phyloP scores from a whole-genome alignment of 805 yeast species.

The Nakazawaea sp. region DNA sequence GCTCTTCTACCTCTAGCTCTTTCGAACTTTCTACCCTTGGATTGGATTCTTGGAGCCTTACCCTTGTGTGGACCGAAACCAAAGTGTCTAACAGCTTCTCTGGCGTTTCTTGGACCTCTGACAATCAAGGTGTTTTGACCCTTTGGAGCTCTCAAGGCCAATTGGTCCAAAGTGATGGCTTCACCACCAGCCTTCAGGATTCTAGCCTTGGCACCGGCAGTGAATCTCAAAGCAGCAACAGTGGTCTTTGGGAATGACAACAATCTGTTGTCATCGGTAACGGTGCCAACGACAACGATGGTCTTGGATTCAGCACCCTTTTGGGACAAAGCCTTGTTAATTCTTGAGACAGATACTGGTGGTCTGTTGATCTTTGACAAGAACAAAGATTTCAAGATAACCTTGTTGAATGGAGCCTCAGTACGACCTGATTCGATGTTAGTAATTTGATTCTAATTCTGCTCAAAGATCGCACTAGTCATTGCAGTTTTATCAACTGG shows the following conservation, averaged over 20 bases:
- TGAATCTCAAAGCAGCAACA: conserved; percentile 98
- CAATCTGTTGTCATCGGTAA: conserved; percentile 96
- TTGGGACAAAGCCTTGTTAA: conserved; percentile 61
- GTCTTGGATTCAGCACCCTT: conserved; percentile 85
- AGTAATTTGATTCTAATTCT: conserved; percentile 25
- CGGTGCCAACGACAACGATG: conserved; percentile 98
- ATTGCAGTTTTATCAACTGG: neutral
- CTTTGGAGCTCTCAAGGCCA: conserved; percentile 98
- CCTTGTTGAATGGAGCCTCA: conserved; percentile 98
- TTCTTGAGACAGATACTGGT: conserved; percentile 94
- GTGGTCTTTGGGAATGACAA: conserved; percentile 93
- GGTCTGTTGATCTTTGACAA: conserved; percentile 99
- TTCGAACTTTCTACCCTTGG: conserved; percentile 99
- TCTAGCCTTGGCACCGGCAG: conserved; percentile 98
- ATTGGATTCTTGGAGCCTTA: conserved; percentile 97
- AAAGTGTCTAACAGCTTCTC: conserved; percentile 99
- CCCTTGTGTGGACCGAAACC: conserved; percentile 99
- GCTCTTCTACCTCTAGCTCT: conserved; percentile 99
- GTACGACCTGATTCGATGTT: conserved; percentile 73
- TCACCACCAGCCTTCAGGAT: conserved; percentile 99
- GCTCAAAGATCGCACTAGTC: conserved; percentile 40
- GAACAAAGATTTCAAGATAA: conserved; percentile 89
- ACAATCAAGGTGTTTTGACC: conserved; percentile 97
- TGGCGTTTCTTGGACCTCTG: conserved; percentile 98
- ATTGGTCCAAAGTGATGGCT: conserved; percentile 98